Conservation (phyloP, 1,284 basidiomycete species). For the Ustilago shanxiensis region DNA sequence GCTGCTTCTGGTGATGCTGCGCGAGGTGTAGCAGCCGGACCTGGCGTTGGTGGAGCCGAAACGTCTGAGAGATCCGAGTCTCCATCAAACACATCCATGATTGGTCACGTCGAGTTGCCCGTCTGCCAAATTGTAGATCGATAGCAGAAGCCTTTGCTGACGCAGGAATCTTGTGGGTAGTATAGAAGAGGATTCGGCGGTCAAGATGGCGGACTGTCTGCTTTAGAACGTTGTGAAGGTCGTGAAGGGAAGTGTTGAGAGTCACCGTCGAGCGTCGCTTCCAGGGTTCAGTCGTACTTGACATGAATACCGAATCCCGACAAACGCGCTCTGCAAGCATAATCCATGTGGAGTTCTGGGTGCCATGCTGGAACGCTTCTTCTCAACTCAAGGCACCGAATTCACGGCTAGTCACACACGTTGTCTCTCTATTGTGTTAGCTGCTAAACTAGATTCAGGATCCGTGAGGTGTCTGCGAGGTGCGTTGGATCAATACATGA, state of each 20-base stretch:
- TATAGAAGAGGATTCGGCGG: too few relatives aligned
- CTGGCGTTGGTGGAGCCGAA: slow-evolving; percentile 42
- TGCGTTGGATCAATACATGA: too few relatives aligned
- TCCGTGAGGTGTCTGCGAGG: too few relatives aligned
- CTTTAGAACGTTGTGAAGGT: too few relatives aligned
- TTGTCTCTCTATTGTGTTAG: too few relatives aligned
- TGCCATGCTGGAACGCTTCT: not conserved
- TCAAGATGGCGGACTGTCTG: too few relatives aligned
- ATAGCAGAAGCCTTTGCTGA: too few relatives aligned
- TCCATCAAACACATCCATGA: slow-evolving; percentile 39
- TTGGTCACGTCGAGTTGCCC: not conserved
- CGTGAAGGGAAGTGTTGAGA: not conserved
- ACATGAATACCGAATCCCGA: not conserved
- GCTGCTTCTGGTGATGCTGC: slow-evolving; percentile 16
- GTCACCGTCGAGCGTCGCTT: not conserved
- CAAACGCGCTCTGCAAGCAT: not conserved
- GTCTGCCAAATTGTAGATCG: too few relatives aligned
- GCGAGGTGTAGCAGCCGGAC: slow-evolving; percentile 27
- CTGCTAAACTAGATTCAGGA: too few relatives aligned
- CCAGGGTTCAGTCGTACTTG: not conserved
- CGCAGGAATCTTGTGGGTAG: too few relatives aligned
- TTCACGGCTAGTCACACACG: too few relatives aligned
- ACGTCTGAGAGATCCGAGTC: slow-evolving; percentile 47
- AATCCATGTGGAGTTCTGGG: not conserved
- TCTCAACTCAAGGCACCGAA: too few relatives aligned